phyloP scores from a whole-genome alignment of 352 stramenopile species.

The Thraustotheca clavata region DNA sequence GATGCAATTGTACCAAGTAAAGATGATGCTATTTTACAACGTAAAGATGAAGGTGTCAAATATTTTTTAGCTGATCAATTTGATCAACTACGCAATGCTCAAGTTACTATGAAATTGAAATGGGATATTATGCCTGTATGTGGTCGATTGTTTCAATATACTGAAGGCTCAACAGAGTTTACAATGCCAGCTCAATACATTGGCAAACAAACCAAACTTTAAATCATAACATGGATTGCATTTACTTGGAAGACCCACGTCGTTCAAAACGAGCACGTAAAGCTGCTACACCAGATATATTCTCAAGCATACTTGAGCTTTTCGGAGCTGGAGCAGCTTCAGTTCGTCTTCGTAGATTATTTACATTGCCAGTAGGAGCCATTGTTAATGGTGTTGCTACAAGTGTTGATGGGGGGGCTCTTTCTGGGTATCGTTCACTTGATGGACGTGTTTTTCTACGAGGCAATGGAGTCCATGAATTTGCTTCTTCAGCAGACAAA shows the following conservation, averaged over 20 bases:
- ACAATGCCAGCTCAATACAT: conserved; percentile 54
- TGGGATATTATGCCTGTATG: conserved; percentile 85
- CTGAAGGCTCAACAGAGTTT: conserved; percentile 39
- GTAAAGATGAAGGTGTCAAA: conserved; percentile 60
- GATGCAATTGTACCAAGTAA: conserved; percentile 74
- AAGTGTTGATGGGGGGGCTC: no score
- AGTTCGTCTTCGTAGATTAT: conserved; percentile 23
- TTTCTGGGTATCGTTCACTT: not conserved
- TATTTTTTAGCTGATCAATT: conserved; percentile 77
- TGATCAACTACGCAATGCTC: conserved; percentile 62
- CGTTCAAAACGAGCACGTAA: conserved; percentile 65
- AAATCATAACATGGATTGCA: not conserved
- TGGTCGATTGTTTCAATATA: conserved; percentile 62
- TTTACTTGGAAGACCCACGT: not conserved
- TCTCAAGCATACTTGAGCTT: not conserved
- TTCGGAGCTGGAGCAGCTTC: not conserved
- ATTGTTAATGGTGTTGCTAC: no score
- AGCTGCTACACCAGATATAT: conserved; percentile 50
- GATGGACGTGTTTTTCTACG: not conserved
- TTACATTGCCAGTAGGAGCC: no score
- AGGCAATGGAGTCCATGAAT: not conserved
- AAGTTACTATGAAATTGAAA: conserved; percentile 72
- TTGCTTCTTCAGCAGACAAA: not conserved
- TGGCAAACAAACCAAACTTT: conserved; percentile 35
- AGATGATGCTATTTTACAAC: conserved; percentile 41